Percentiles rank a stretch among this genome's conserved stretches.
These are phyloP conservation scores for Laguncularia racemosa DNA, from an alignment of 345 rosid species.

Conservation along the genomic window DNA sequence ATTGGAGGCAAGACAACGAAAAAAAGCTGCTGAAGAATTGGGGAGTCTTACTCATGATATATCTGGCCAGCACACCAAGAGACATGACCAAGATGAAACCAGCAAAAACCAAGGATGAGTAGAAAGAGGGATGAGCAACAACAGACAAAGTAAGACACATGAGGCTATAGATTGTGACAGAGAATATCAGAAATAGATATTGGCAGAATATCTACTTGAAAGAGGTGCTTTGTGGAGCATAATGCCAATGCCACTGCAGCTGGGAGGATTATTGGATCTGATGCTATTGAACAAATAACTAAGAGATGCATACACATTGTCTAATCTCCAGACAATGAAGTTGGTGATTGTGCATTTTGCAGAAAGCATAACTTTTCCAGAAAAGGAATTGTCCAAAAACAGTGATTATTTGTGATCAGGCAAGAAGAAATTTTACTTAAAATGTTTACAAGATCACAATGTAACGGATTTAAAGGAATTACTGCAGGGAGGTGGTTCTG, in stretches of 20 bases:
- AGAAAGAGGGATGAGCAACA: too few species aligned
- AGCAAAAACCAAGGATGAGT: too few species aligned
- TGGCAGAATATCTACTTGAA: conserved; percentile 52
- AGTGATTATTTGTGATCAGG: conserved; percentile 94
- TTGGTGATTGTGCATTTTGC: conserved; percentile 87
- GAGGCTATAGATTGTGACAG: too few species aligned
- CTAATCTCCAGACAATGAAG: conserved; percentile 44
- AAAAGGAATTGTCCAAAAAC: conserved; percentile 69
- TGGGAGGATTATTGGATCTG: conserved; percentile 83
- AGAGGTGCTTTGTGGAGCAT: conserved; percentile 60
- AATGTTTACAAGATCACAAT: conserved; percentile 77
- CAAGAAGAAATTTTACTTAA: conserved; percentile 89
- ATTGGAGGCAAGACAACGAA: too few species aligned
- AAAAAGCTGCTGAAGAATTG: too few species aligned
- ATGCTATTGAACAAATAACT: conserved; percentile 79
- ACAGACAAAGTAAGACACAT: too few species aligned
- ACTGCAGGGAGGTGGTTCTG: conserved; percentile 91
- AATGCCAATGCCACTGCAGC: conserved; percentile 85
- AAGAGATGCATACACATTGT: conserved; percentile 85
- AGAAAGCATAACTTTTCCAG: conserved; percentile 65
- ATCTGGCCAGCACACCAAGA: too few species aligned
- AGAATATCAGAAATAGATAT: too few species aligned
- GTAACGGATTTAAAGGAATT: conserved; percentile 80
- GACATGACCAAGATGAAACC: too few species aligned
- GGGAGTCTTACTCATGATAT: too few species aligned